Base-by-base conservation (phyloP, 495 filamentous ascomycete species). In the Neurospora terricola region DNA sequence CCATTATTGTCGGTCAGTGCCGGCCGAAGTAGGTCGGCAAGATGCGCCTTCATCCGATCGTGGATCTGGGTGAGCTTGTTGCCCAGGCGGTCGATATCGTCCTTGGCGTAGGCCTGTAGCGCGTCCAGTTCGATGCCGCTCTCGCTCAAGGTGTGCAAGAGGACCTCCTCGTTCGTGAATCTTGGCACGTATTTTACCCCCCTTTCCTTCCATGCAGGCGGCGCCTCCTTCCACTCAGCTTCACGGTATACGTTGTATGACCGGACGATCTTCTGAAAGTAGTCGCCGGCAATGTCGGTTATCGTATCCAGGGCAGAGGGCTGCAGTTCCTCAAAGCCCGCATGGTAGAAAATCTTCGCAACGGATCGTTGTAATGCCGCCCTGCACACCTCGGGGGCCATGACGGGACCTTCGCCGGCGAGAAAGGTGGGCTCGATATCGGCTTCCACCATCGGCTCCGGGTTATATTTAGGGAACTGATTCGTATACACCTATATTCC, bases 301-400 rank as follows among this genome's bases (percentile, higher is more conserved):
- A 94, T 89, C 1, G 91, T 88, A 73, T 98, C 96, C 38, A 99
- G 83, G 54, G 96, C 95, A 39, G 93, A 95, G 7, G 96, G 96
- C 76, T 99, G 96, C 74, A 94, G 94, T 77, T 99, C 96, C 81
- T 99, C 96, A 75, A 98, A 99, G 8, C 96, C 96, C 71, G 96
- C 91, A 82, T 97, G 94, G 78, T 97, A 98, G 77, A 97, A 96
- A 34, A 99, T 88, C 83, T 99, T 96, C 38, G 91, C 94, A 30
- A 98, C 90, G 30, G 93, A 95, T 71, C 96, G 90, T 78, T 97
- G 93, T 71, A 99, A 78, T 14, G 93, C 94, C 27, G 93, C 89
- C 74, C 92, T 89, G 80, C 92, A 93, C 48, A 92, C 89, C 80
- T 89, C 89, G 11, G 91, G 88, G 21, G 92, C 88, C 85, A 97